phyloP scores from a whole-genome alignment of 192 early-diverging fungal genomes.

The Kickxella alabastrina region DNA sequence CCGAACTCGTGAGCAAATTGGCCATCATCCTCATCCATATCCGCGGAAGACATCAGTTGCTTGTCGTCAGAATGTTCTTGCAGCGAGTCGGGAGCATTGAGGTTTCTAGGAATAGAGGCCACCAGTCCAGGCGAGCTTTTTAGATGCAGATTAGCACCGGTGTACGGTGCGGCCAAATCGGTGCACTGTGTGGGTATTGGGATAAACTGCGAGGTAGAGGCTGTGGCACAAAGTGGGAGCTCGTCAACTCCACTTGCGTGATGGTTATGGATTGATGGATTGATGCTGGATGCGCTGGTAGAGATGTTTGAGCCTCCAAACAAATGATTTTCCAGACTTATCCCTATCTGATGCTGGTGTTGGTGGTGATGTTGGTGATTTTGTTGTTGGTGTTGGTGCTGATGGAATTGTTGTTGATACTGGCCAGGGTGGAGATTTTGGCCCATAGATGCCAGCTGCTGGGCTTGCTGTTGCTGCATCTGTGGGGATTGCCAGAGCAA shows the following conservation, averaged over 20 bases:
- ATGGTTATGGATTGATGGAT: too few species aligned
- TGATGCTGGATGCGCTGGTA: too few species aligned
- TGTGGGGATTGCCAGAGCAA: conserved; percentile 36
- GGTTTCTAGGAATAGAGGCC: background rate
- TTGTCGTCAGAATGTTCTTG: background rate
- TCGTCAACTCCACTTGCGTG: background rate
- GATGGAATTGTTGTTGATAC: background rate
- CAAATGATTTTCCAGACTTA: background rate
- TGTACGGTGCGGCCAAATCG: background rate
- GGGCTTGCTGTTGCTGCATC: conserved; percentile 5
- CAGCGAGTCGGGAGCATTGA: background rate
- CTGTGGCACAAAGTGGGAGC: background rate
- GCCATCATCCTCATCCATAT: conserved; percentile 11
- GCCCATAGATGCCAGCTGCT: background rate
- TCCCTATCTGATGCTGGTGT: background rate
- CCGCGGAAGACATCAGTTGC: conserved; percentile 6
- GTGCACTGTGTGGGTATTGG: background rate
- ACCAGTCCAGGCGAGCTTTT: conserved; percentile 2
- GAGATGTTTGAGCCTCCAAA: background rate
- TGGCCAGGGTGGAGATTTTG: background rate
- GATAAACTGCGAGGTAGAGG: background rate
- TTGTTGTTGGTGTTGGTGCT: background rate
- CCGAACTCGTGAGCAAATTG: background rate
- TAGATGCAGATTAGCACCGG: background rate
- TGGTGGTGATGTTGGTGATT: conserved; percentile 1